phyloP scores from a whole-genome alignment of 2,329 filamentous ascomycete genomes.

The Apiospora pterosperma region DNA sequence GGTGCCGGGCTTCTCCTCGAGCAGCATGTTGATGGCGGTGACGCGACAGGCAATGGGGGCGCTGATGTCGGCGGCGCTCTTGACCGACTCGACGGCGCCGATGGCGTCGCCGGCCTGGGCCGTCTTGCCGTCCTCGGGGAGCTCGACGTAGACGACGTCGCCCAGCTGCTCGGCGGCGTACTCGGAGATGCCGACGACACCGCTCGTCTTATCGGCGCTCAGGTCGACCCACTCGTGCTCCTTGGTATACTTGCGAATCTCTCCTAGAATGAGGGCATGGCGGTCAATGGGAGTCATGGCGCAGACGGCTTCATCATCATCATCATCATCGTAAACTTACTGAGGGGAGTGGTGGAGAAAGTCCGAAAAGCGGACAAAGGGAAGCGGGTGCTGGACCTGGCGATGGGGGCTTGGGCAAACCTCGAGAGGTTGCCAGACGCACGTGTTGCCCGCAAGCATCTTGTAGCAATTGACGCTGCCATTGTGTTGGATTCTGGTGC shows the following conservation, averaged over 20 bases:
- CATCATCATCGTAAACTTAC: constrained; percentile 23
- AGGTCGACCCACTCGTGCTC: constrained; percentile 99
- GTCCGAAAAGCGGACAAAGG: constrained; percentile 37
- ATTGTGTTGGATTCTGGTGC: not conserved
- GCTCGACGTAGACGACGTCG: constrained; percentile 96
- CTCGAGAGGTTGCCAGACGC: constrained; percentile 35
- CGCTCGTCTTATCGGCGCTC: constrained; percentile 75
- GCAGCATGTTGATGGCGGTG: constrained; percentile 64
- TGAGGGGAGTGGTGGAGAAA: constrained; percentile 44
- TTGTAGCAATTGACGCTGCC: constrained; percentile 51
- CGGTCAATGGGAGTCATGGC: constrained; percentile 32
- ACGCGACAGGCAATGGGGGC: constrained; percentile 79
- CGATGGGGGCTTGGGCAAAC: constrained; percentile 34
- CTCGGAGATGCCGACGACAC: constrained; percentile 78
- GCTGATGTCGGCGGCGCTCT: constrained; percentile 97
- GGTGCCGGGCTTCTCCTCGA: constrained; percentile 81
- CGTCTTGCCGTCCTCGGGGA: constrained; percentile 68
- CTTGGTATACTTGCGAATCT: constrained; percentile 83
- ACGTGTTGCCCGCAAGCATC: constrained; percentile 48
- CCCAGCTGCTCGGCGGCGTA: constrained; percentile 92
- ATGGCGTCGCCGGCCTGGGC: constrained; percentile 77
- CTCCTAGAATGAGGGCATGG: constrained; percentile 37
- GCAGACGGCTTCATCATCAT: not conserved
- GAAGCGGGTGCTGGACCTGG: constrained; percentile 30
- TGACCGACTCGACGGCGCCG: constrained; percentile 96